phyloP scores from a whole-genome alignment of 2,329 filamentous ascomycete genomes.

The Thielaviopsis populi region DNA sequence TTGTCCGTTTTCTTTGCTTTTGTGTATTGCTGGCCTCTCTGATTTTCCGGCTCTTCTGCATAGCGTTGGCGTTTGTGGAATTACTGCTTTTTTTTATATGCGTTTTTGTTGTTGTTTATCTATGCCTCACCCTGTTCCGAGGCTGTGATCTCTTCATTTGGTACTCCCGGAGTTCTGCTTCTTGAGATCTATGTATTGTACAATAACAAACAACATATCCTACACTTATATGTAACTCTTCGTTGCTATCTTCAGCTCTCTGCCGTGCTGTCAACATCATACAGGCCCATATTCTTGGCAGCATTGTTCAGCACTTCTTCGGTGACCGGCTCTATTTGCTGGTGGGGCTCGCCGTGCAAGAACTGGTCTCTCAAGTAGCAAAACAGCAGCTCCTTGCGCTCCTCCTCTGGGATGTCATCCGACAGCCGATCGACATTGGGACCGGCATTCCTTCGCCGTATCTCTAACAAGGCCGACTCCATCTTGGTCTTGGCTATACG shows the following conservation, averaged over 20 bases:
- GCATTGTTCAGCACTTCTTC: slow-evolving; percentile 23
- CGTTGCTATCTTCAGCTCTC: slow-evolving; percentile 16
- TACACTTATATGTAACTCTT: slow-evolving; percentile 11
- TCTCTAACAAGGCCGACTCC: slow-evolving; percentile 24
- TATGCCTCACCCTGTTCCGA: not conserved
- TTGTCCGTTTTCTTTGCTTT: not conserved
- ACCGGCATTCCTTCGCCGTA: slow-evolving; percentile 13
- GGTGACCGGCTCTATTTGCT: slow-evolving; percentile 17
- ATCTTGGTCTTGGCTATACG: slow-evolving; percentile 30
- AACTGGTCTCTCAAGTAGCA: slow-evolving; percentile 26
- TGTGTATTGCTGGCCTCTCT: not conserved
- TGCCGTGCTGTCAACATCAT: slow-evolving; percentile 21
- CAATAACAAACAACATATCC: slow-evolving; percentile 3
- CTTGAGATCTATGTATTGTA: slow-evolving; percentile 9
- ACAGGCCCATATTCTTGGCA: slow-evolving; percentile 32
- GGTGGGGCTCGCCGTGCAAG: slow-evolving; percentile 4
- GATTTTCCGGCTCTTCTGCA: slow-evolving; percentile 22
- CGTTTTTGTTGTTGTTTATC: not conserved
- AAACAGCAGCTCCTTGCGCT: slow-evolving; percentile 28
- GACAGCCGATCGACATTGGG: slow-evolving; percentile 20
- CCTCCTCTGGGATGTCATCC: slow-evolving; percentile 25
- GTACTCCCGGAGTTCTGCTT: not conserved
- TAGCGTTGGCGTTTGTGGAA: slow-evolving; percentile 30
- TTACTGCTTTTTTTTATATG: not conserved
- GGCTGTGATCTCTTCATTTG: not conserved